These are phyloP conservation scores for Brasenia schreberi DNA, from an alignment of 164 flowering plant species.

Conservation along the genomic window DNA sequence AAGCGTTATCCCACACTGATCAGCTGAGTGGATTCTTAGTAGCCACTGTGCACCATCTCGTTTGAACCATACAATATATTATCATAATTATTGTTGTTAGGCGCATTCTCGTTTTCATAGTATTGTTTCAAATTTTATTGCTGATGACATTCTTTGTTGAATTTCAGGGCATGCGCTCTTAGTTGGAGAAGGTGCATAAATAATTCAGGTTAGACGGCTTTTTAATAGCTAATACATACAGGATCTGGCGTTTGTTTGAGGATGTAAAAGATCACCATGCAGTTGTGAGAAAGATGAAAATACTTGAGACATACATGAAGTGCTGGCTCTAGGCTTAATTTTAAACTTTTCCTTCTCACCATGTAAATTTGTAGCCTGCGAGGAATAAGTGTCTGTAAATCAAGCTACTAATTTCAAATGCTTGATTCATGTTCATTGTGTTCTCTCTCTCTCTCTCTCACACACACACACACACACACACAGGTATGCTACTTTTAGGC, in stretches of 20 bases:
- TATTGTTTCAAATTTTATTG: too few species aligned
- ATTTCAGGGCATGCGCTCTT: not conserved
- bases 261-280: not conserved
- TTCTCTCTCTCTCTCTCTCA: too few species aligned
- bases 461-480: too few species aligned
- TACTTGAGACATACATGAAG: not conserved
- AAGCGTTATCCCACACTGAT: too few species aligned
- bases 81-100: too few species aligned
- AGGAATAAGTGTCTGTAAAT: not conserved
- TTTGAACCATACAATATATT: too few species aligned
- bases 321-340: not conserved
- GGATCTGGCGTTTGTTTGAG: not conserved
- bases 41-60: too few species aligned
- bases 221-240: not conserved
- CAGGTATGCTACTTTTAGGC: too few species aligned
- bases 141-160: not conserved
- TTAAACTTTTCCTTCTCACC: not conserved
- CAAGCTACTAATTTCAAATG: not conserved
- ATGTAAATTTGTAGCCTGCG: not conserved
- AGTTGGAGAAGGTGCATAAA: not conserved
- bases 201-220: not conserved
- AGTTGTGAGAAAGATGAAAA: not conserved
- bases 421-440: too few species aligned
- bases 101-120: too few species aligned
- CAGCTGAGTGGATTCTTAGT: too few species aligned